Evolutionary conservation across 2,329 filamentous ascomycete species (phyloP), one percentile per base, ranked within the genome.

Genomic region (Fusarium brevicatenulatum): DNA sequence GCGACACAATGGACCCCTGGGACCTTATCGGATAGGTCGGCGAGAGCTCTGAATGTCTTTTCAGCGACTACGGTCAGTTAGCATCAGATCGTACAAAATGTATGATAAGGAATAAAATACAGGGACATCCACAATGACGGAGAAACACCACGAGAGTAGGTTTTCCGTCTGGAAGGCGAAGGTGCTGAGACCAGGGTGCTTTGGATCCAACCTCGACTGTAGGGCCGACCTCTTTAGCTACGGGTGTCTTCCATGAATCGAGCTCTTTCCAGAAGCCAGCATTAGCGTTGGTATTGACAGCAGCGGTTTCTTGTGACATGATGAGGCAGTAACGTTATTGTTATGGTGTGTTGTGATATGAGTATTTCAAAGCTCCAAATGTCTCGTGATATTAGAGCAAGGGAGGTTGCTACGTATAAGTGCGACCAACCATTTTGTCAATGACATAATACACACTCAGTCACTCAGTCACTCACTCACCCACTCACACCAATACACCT

Each of bases 81-180:
- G 44, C 30, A 44, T 34, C 42, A 32, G 19, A 18, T 34, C 32
- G 19, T n/a, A 30, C 32, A 18, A 23, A 28, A 23, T 25, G 28
- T 28, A n/a, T 19, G 47, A 11, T 19, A 32, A 19, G 37, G 36
- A 19, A 34, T 25, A 30, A 12, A 18, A 23, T 86, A 92, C 92
- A 93, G 16, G 92, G 92, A 82, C 91, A 93, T 39, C 92, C 92
- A 78, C 91, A 94, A 79, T 94, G 91, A 39, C 92, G 86, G 10
- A 94, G 85, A 76, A 94, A 94, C 21, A 89, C 86, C 25, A 94
- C 81, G 4, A 94, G 78, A 1, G 87, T 88, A 2, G 90, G 89
- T 74, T 88, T 89, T 30, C 83, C 82, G 46, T 84, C 80, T 2
- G 88, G 86, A n/a, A 92, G 80, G 12, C 78, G 77, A 10, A 93